These are phyloP conservation scores for Talaromyces amestolkiae DNA, from an alignment of 2,329 filamentous ascomycete genomes.

Conservation along the genomic window DNA sequence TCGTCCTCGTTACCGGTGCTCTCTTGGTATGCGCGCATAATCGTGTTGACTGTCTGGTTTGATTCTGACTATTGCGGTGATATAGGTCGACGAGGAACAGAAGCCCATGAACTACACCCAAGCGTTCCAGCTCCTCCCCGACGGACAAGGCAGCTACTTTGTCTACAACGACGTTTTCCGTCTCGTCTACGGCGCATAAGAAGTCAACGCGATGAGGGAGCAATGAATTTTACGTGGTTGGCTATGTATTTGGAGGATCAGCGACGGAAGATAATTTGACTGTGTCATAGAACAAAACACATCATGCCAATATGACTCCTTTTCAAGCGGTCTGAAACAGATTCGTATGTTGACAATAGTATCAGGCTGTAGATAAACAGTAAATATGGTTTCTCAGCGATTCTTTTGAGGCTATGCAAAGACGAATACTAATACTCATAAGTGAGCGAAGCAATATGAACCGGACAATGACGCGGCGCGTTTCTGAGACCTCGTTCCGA, in stretches of 20 bases:
- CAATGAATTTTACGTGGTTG: not conserved
- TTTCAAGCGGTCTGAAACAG: not conserved
- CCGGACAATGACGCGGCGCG: not conserved
- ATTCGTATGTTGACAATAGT: not conserved
- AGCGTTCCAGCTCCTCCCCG: conserved; percentile 77
- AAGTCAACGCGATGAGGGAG: conserved; percentile 8
- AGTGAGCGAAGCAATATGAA: not conserved
- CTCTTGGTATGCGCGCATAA: conserved; percentile 63
- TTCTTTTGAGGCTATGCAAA: not conserved
- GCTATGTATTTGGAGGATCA: not conserved
- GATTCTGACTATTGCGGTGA: conserved; percentile 3
- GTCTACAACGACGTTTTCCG: conserved; percentile 96
- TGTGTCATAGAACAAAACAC: not conserved
- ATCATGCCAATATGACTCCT: conserved; percentile 2
- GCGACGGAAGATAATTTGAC: conserved; percentile 8
- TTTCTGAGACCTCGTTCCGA: not conserved
- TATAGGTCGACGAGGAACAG: conserved; percentile 78
- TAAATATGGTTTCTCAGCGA: not conserved
- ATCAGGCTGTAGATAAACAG: conserved; percentile 2
- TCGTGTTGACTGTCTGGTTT: not conserved
- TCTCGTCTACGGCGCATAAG: conserved; percentile 62
- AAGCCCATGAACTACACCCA: conserved; percentile 90
- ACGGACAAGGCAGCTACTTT: conserved; percentile 68
- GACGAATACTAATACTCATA: not conserved
- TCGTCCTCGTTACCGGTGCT: conserved; percentile 85